phyloP scores from a whole-genome alignment of 805 yeast genomes.

The Candida gorgasii region DNA sequence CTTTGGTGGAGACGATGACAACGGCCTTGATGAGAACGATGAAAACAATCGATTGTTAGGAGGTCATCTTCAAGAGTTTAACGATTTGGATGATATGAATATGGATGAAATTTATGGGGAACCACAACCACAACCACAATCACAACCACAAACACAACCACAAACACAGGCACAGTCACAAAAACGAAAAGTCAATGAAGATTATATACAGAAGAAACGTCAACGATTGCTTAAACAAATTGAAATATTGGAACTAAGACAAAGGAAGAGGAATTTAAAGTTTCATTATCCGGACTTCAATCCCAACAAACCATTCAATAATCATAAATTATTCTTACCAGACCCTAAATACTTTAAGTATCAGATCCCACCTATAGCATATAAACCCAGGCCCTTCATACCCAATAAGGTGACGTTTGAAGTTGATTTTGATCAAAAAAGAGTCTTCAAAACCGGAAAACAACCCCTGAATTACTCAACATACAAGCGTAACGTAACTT shows the following conservation, averaged over 20 bases:
- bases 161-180: neutral
- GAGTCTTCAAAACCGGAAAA: conserved; percentile 43
- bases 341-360: conserved; percentile 54
- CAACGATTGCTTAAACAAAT: conserved; percentile 30
- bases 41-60: conserved; percentile 17
- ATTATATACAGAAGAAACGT: conserved; percentile 24
- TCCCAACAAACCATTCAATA: conserved; percentile 54
- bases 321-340: conserved; percentile 68
- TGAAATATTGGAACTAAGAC: conserved; percentile 28
- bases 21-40: conserved; percentile 17
- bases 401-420: conserved; percentile 66
- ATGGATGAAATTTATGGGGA: conserved; percentile 25
- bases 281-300: conserved; percentile 65
- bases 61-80: conserved; percentile 18
- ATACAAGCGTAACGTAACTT: conserved; percentile 13
- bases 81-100: conserved; percentile 25
- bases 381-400: conserved; percentile 43
- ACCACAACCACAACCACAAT: neutral
- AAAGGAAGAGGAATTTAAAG: conserved; percentile 32
- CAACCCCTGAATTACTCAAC: conserved; percentile 6
- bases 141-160: conserved; percentile 12
- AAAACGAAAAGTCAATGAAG: conserved; percentile 20
- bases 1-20: conserved; percentile 31
- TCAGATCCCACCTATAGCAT: conserved; percentile 49
- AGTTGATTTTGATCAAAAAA: conserved; percentile 60